Evolutionary conservation across 2,329 filamentous ascomycete species (phyloP).

Genomic region (Aspergillus fructus): DNA sequence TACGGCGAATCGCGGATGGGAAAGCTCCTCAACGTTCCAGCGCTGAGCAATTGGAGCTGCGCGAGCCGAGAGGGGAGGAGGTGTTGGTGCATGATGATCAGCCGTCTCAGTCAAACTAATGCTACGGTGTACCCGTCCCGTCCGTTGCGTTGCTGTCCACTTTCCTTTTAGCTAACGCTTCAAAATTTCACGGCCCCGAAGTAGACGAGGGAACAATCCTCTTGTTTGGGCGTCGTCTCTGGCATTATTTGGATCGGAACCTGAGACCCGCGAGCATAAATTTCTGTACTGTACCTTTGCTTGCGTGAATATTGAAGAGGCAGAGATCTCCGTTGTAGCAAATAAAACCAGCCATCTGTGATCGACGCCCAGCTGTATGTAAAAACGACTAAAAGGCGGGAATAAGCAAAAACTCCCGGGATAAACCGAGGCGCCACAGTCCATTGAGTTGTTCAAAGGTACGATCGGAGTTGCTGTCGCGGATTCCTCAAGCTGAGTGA

Average conservation of each 20-base stretch:
- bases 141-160: background rate
- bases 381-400: background rate
- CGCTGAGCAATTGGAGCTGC: background rate
- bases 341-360: background rate
- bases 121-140: background rate
- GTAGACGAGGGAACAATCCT: background rate
- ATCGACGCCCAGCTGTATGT: background rate
- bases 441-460: background rate
- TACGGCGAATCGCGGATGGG: background rate
- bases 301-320: background rate
- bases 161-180: background rate
- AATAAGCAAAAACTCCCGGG: conserved; percentile 1
- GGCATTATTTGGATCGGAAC: background rate
- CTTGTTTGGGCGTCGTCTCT: background rate
- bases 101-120: conserved; percentile 6
- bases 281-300: background rate
- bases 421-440: background rate
- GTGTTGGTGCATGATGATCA: conserved; percentile 1
- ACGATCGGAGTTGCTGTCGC: background rate
- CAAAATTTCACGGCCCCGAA: background rate
- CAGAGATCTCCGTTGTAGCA: background rate
- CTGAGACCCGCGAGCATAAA: background rate
- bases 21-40: background rate
- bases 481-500: background rate
- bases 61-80: background rate